phyloP scores from a whole-genome alignment of 345 rosid species.

The Linum trigynum region DNA sequence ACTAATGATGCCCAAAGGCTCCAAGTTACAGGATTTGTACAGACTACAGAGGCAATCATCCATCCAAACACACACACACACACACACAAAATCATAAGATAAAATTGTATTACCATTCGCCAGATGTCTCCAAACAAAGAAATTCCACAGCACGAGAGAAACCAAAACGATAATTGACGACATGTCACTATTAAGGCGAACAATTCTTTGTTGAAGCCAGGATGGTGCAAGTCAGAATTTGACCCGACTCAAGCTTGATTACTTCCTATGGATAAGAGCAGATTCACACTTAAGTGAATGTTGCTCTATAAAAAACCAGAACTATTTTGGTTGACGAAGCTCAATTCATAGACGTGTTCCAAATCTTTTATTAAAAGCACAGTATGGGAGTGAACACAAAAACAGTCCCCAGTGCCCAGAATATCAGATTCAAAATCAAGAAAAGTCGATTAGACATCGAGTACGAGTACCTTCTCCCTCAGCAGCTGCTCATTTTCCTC shows the following conservation, averaged over 20 bases:
- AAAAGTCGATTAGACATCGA: background rate
- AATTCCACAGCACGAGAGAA: background rate
- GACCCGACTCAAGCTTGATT: background rate
- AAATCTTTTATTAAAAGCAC: too few species aligned
- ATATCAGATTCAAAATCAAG: background rate
- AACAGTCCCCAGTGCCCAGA: background rate
- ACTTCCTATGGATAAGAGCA: background rate
- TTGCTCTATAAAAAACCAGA: background rate
- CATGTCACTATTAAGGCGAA: too few species aligned
- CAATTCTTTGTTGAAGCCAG: too few species aligned
- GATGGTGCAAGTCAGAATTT: too few species aligned
- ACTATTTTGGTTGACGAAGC: too few species aligned
- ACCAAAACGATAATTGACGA: too few species aligned
- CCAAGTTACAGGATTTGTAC: background rate
- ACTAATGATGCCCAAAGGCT: background rate
- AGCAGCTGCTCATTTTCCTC: slow-evolving; percentile 64
- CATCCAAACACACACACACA: too few species aligned
- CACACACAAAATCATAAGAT: background rate
- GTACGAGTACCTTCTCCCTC: slow-evolving; percentile 51
- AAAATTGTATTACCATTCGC: background rate
- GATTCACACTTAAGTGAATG: background rate
- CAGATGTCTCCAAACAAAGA: background rate
- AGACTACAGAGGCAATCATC: background rate
- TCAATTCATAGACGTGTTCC: too few species aligned
- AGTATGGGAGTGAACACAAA: background rate